These are phyloP conservation scores for Rhizopus stolonifer DNA, from an alignment of 371 early-diverging fungal genomes.

Conservation along the genomic window DNA sequence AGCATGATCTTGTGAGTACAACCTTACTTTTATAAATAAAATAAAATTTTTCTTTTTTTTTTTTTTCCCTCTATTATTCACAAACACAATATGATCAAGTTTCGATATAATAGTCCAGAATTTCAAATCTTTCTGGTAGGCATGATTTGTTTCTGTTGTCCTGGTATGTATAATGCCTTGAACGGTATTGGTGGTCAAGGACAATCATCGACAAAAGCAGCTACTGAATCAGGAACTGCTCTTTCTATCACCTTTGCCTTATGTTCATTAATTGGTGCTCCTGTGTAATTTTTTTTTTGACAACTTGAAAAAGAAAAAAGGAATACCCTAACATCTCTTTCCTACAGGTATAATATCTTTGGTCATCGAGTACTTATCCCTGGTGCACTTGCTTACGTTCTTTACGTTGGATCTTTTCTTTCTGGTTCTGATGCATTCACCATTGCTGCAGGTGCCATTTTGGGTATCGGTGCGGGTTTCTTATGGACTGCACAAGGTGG, in stretches of 20 bases:
- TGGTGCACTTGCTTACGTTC: conserved; percentile 53
- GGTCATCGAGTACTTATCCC: conserved; percentile 54
- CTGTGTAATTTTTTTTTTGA: conserved; percentile 45
- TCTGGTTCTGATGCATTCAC: conserved; percentile 45
- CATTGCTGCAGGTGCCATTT: conserved; percentile 54
- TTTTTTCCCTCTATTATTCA: conserved; percentile 10
- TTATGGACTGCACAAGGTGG: conserved; percentile 64
- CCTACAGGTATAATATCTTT: conserved; percentile 46
- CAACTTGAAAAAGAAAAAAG: too few species aligned
- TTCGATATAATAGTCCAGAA: conserved; percentile 45
- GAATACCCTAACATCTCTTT: background rate
- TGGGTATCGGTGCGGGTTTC: conserved; percentile 56
- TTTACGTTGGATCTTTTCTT: conserved; percentile 59
- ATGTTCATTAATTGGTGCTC: conserved; percentile 59
- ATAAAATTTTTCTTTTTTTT: too few species aligned
- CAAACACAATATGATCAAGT: conserved; percentile 19
- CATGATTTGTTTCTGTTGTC: conserved; percentile 73
- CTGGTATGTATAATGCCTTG: conserved; percentile 83
- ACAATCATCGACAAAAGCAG: conserved; percentile 54
- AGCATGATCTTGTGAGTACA: too few species aligned
- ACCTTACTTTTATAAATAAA: too few species aligned
- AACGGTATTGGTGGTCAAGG: conserved; percentile 60
- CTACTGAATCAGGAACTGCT: conserved; percentile 66
- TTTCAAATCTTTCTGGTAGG: conserved; percentile 68
- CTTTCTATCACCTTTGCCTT: conserved; percentile 63